A percentile compares a stretch with the other conserved stretches of the same genome.
Conservation (phyloP, 805 yeast genomes). For the Lipomyces chichibuensis region DNA sequence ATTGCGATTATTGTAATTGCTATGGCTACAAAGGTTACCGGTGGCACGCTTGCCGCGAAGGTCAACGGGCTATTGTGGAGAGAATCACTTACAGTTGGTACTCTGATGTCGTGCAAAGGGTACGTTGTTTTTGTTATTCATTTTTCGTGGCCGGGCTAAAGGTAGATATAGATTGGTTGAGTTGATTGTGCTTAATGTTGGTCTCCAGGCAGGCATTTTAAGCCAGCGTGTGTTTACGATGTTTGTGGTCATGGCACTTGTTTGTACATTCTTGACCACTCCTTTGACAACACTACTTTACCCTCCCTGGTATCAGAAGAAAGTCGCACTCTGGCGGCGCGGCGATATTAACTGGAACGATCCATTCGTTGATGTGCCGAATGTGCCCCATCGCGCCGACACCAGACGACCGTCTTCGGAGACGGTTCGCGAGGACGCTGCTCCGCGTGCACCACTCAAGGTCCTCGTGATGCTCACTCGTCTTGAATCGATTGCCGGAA, state of each 20-base stretch:
- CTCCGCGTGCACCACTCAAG: not conserved
- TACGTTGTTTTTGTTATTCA: not conserved
- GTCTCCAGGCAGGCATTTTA: conserved; percentile 71
- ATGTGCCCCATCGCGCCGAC: not conserved
- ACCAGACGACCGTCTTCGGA: not conserved
- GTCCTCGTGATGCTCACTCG: conserved; percentile 1
- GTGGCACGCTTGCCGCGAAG: conserved; percentile 69
- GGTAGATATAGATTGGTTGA: conserved; percentile 19
- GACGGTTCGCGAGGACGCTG: not conserved
- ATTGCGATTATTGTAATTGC: conserved; percentile 70
- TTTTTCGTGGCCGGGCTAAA: not conserved
- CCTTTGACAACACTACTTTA: conserved; percentile 67
- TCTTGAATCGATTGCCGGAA: not conserved
- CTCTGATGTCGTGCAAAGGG: conserved; percentile 86
- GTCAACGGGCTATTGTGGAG: conserved; percentile 67
- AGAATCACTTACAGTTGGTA: conserved; percentile 75
- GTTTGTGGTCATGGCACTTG: conserved; percentile 82
- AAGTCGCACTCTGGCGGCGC: conserved; percentile 4
- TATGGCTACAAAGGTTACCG: conserved; percentile 64
- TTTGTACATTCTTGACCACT: conserved; percentile 77
- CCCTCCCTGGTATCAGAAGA: conserved; percentile 47
- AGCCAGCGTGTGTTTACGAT: conserved; percentile 68
- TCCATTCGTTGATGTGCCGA: not conserved
- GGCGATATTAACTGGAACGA: not conserved
- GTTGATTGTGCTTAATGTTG: conserved; percentile 43